Conservation (phyloP, 1,284 basidiomycete species). For the Austroboletus rostrupii region DNA sequence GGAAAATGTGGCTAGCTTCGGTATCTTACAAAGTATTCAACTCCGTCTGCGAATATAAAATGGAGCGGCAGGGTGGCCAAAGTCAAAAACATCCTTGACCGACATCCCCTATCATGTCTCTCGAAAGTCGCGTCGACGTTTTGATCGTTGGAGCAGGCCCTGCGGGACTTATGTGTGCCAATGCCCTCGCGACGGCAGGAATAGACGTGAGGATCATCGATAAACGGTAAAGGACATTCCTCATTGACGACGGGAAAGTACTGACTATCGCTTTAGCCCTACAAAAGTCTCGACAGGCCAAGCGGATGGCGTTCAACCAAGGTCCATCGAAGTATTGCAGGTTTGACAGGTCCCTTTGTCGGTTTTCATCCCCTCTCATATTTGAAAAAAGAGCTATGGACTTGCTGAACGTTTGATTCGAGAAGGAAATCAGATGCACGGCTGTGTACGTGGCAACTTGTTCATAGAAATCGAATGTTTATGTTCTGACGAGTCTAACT, state of each 20-base stretch:
- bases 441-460: background rate
- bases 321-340: background rate
- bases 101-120: background rate
- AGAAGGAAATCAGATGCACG: background rate
- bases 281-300: background rate
- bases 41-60: background rate
- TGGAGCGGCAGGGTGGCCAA: background rate
- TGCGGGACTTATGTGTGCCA: conserved; percentile 33
- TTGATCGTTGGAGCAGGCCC: conserved; percentile 50
- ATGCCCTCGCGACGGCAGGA: conserved; percentile 47
- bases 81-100: background rate
- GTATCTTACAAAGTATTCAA: too few species aligned
- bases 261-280: background rate
- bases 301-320: background rate
- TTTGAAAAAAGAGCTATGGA: background rate
- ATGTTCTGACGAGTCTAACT: too few species aligned
- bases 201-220: conserved; percentile 50
- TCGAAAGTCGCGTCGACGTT: conserved; percentile 44
- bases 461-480: background rate
- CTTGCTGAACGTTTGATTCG: background rate
- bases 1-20: too few species aligned
- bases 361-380: background rate
- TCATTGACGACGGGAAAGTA: background rate
- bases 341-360: background rate
- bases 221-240: background rate